These are phyloP conservation scores for Leccinum truebloodii DNA, from an alignment of 768 basidiomycete genomes.

Conservation along the genomic window DNA sequence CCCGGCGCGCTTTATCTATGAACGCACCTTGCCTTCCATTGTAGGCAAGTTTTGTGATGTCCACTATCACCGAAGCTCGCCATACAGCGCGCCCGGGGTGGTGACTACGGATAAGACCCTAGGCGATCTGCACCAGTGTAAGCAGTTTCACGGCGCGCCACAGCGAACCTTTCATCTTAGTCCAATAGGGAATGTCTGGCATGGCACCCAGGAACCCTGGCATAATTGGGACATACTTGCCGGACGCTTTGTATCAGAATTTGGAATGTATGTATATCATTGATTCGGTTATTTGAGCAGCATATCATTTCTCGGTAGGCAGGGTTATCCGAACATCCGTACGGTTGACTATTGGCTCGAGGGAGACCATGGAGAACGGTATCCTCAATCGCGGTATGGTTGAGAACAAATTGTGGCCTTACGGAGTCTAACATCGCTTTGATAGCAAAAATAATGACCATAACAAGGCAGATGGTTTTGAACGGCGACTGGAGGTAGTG, in stretches of 20 bases:
- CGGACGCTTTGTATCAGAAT: too few relatives aligned
- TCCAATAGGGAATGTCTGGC: conserved; percentile 85
- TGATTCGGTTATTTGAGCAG: too few relatives aligned
- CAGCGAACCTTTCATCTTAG: neutral
- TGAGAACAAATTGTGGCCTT: conserved; percentile 1
- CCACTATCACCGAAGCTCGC: conserved; percentile 83
- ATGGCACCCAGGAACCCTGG: conserved; percentile 91
- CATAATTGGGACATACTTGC: conserved; percentile 89
- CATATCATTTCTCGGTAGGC: too few relatives aligned
- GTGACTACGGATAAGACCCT: conserved; percentile 58
- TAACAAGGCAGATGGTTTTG: conserved; percentile 90
- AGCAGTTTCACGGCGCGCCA: conserved; percentile 15
- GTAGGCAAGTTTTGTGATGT: conserved; percentile 65
- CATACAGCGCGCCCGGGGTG: conserved; percentile 60
- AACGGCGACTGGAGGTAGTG: conserved; percentile 74
- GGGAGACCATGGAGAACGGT: conserved; percentile 67
- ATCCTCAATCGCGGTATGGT: conserved; percentile 80
- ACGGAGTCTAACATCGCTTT: conserved; percentile 6
- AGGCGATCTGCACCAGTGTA: conserved; percentile 93
- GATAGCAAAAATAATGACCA: conserved; percentile 71
- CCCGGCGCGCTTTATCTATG: conserved; percentile 90
- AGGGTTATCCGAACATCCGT: too few relatives aligned
- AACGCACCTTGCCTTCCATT: conserved; percentile 74
- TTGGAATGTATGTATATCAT: too few relatives aligned
- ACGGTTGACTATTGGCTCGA: conserved; percentile 88